phyloP scores from a whole-genome alignment of 768 basidiomycete genomes.

The Boletus rubroflammeus region DNA sequence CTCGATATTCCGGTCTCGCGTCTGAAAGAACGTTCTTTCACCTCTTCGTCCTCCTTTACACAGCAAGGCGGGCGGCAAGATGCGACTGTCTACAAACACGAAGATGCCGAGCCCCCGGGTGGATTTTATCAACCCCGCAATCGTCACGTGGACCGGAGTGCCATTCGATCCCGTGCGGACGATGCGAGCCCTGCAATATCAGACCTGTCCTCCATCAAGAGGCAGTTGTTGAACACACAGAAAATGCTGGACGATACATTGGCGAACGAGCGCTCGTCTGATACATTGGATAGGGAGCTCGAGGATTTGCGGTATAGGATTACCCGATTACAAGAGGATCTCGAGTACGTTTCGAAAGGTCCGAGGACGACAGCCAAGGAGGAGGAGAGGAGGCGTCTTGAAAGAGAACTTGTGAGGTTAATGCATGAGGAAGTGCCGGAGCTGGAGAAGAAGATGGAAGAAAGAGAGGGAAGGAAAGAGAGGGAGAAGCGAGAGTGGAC shows the following conservation, averaged over 20 bases:
- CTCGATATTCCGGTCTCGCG: conserved; percentile 55
- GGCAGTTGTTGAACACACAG: conserved; percentile 74
- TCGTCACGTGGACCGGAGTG: conserved; percentile 81
- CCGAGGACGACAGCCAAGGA: conserved; percentile 71
- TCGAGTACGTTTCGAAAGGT: conserved; percentile 81
- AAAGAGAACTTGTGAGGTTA: conserved; percentile 79
- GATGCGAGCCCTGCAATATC: conserved; percentile 52
- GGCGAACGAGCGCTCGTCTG: conserved; percentile 78
- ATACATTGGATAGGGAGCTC: conserved; percentile 87
- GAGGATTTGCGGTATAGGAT: conserved; percentile 83
- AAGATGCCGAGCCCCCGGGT: conserved; percentile 53
- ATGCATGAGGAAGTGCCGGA: conserved; percentile 92
- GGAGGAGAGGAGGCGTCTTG: conserved; percentile 80
- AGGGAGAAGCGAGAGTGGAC: conserved; percentile 76
- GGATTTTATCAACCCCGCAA: conserved; percentile 76
- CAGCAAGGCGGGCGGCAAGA: conserved; percentile 61
- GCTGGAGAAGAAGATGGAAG: conserved; percentile 80
- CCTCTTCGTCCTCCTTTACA: conserved; percentile 48
- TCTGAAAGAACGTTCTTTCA: conserved; percentile 71
- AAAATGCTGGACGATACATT: conserved; percentile 73
- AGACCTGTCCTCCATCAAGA: conserved; percentile 85
- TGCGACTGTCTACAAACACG: conserved; percentile 90
- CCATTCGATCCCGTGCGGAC: conserved; percentile 73
- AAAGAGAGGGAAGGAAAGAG: conserved; percentile 70
- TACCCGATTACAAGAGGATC: conserved; percentile 82